phyloP scores from a whole-genome alignment of 2,329 filamentous ascomycete genomes.

The Diaporthe sp. region DNA sequence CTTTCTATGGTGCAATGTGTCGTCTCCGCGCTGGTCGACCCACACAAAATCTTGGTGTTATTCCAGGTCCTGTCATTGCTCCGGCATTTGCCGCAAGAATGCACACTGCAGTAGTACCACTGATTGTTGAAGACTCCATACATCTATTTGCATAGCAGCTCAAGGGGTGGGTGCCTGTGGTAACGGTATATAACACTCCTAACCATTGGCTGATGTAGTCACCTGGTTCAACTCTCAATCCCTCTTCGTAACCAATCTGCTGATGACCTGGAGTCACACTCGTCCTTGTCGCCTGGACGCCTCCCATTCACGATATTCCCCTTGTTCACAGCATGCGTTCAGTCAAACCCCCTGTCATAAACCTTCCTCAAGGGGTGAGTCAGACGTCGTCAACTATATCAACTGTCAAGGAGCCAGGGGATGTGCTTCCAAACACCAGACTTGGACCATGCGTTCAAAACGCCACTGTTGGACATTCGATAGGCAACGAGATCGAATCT shows the following conservation, averaged over 20 bases:
- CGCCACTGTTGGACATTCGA: not conserved
- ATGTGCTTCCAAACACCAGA: not conserved
- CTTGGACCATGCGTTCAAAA: not conserved
- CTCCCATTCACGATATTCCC: not conserved
- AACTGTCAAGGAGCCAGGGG: not conserved
- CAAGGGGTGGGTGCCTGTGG: not conserved
- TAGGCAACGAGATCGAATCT: not conserved
- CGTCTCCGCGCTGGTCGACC: not conserved
- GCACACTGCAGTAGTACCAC: not conserved
- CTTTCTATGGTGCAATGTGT: not conserved
- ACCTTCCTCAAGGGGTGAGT: not conserved
- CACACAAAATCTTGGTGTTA: not conserved
- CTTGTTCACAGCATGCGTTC: not conserved
- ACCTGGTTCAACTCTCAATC: not conserved
- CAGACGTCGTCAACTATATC: not conserved
- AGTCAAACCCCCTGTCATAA: not conserved
- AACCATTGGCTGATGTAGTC: not conserved
- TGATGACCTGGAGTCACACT: not conserved
- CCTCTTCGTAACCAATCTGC: not conserved
- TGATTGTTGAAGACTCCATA: not conserved
- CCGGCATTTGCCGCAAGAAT: conserved; percentile 16
- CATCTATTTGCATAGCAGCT: not conserved
- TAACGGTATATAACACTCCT: not conserved
- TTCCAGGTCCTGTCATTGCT: not conserved
- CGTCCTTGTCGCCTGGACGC: not conserved